Base-by-base conservation (phyloP, 2,329 filamentous ascomycete genomes). In the Stachybotrys elegans region DNA sequence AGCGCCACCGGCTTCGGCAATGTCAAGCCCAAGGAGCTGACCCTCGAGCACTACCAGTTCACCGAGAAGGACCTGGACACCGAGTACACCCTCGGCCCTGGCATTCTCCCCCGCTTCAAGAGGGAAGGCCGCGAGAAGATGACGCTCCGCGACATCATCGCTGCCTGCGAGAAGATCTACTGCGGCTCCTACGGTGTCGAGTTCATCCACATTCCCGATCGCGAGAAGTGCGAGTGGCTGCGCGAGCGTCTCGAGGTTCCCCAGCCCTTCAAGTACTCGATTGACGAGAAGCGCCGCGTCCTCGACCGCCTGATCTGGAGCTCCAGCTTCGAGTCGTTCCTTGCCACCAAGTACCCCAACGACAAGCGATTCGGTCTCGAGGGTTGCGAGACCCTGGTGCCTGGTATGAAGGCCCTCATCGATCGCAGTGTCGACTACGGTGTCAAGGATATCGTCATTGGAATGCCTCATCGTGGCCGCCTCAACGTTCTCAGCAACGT, bases 341-440 rank as follows among this genome's bases (percentile, higher is more conserved):
- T 95, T 55, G 84, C 93, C 45, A 96, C 90, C 47, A 98, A 98
- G 71, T 97, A 96, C 71, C 93, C 93, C 67, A 98, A 98, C 70
- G 93, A 98, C 73, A 98, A 98, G 80, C 88, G 93, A 62, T 98
- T 98, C 69, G 93, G 93, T 72, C 81, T 98, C 22, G 93, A 98
- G 73, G 93, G 93, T 63, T 95, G 91, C 62, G 93, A 98, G 70
- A 92, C 89, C 45, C 79, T 98, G 54, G 94, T 98, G 47, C 93
- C 93, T 22, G 93, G 93, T 67, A 98, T 98, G 93, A 98, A 98
- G 78, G 93, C 93, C 43, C 75, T 98, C 51, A 98, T 98, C 53
- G 93, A 98, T 69, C 88, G 93, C 61, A 96, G 91, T 62, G 93
- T 98, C 56, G 93, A 98, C 66, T 95, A 95, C 61, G 93, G 93